phyloP scores from a whole-genome alignment of 495 filamentous ascomycete species.

The Aspergillus kassunensis region DNA sequence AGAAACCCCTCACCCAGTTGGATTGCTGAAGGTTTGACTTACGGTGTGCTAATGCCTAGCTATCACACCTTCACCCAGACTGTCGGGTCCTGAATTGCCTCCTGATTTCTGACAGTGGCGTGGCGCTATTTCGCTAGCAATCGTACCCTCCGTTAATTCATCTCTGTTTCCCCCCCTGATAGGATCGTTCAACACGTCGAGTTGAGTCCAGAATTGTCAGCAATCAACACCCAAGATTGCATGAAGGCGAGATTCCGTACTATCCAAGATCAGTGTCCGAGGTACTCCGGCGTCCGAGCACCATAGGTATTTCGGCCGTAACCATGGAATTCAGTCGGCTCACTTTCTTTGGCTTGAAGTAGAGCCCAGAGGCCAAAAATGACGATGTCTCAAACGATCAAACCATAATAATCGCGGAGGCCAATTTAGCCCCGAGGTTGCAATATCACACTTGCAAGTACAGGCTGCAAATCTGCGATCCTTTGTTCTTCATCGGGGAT shows the following conservation, averaged over 20 bases:
- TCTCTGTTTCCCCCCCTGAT: slow-evolving; percentile 1
- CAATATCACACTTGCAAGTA: neutral
- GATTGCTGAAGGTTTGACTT: slow-evolving; percentile 17
- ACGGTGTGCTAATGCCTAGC: slow-evolving; percentile 23
- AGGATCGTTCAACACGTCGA: neutral
- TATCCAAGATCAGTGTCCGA: neutral
- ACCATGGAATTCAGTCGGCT: neutral
- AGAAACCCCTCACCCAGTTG: slow-evolving; percentile 12
- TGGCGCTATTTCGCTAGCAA: slow-evolving; percentile 7
- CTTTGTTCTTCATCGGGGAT: slow-evolving; percentile 23
- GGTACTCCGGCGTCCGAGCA: neutral
- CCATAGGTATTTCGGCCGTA: neutral
- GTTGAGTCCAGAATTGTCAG: neutral
- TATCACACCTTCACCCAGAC: slow-evolving; percentile 26
- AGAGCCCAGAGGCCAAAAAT: neutral
- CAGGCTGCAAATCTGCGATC: no score
- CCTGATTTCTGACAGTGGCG: slow-evolving; percentile 12
- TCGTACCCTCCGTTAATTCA: slow-evolving; percentile 11
- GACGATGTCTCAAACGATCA: neutral
- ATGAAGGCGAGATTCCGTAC: no score
- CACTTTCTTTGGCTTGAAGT: neutral
- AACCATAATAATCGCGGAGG: neutral
- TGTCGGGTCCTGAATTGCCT: slow-evolving; percentile 29
- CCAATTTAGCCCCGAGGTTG: neutral
- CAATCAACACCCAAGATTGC: neutral